Evolutionary conservation across 768 basidiomycete species (phyloP).

Genomic region (Kwoniella pini): DNA sequence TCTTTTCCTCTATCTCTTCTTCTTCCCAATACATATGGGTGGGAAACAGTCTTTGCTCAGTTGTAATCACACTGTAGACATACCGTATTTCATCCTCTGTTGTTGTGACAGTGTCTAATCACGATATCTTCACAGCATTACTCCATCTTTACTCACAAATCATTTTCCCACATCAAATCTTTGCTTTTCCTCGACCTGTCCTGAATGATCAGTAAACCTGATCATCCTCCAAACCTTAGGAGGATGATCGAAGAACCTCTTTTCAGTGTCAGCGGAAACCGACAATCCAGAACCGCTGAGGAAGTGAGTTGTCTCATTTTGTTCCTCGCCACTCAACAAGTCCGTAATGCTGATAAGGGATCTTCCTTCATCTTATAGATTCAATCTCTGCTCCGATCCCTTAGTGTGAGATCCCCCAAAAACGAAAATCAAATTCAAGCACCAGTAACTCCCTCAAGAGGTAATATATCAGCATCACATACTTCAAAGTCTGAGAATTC

Average conservation of each 20-base stretch:
- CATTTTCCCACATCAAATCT: no score
- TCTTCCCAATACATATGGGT: background rate
- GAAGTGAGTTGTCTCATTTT: background rate
- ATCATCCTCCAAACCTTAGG: background rate
- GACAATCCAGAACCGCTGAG: background rate
- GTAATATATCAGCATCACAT: no score
- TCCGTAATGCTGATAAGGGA: background rate
- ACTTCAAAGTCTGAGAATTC: no score
- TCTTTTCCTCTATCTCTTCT: background rate
- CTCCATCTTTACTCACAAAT: no score
- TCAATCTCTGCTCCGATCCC: background rate
- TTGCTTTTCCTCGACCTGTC: no score
- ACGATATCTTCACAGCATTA: no score
- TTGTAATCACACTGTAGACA: background rate
- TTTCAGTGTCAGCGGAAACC: no score
- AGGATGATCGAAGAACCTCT: background rate
- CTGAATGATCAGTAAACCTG: no score
- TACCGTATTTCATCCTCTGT: no score
- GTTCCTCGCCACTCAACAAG: background rate
- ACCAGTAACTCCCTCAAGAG: background rate
- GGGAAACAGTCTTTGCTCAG: background rate
- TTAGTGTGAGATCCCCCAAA: background rate
- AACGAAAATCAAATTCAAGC: background rate
- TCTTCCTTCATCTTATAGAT: background rate
- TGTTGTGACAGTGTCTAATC: no score